Evolutionary conservation across 805 yeast genomes (phyloP), one percentile per base, ranked within the genome.

Genomic region (Candida arabinofermentans): DNA sequence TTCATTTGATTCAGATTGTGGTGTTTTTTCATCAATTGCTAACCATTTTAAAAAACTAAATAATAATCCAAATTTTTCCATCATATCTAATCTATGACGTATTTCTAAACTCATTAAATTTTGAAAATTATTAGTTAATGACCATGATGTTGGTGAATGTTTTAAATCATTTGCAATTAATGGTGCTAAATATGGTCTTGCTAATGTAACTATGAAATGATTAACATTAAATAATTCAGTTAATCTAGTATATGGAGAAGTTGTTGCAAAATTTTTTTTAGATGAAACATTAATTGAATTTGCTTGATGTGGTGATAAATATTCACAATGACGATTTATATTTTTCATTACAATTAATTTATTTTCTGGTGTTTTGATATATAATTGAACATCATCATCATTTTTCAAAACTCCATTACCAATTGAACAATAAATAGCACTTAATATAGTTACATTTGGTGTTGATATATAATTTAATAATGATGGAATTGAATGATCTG

Each of bases 221-320:
- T 93, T 93, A 19, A 93, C 98, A 54, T 93, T 93, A 69, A 91
- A 93, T 44, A 91, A 71, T 60, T 93, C 98, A 0, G 96, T 84
- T 36, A 91, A 72, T 41, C 96, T 70, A 1, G 93, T 85, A 58
- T 91, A 91, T 0, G 97, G 96, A 9, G 83, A 78, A 10, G 50
- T 54, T 31, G 75, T 52, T 1, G 53, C 45, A 27, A 48, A 50
- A 21, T 49, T 36, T 26, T 46, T 39, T n/a, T n/a, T n/a, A n/a
- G n/a, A n/a, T 43, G 50, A 18, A 17, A 48, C 23, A 39, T 55
- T 37, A 40, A 54, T 23, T 13, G 54, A 30, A 37, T 69, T 71
- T 30, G 67, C 70, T 44, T 74, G 74, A 40, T 62, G 66, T 2
- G 69, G 70, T 2, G 69, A 58, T 49, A 65, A 63, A 49, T 74